Conservation (phyloP, 768 basidiomycete genomes). For the Boletus fagicola region DNA sequence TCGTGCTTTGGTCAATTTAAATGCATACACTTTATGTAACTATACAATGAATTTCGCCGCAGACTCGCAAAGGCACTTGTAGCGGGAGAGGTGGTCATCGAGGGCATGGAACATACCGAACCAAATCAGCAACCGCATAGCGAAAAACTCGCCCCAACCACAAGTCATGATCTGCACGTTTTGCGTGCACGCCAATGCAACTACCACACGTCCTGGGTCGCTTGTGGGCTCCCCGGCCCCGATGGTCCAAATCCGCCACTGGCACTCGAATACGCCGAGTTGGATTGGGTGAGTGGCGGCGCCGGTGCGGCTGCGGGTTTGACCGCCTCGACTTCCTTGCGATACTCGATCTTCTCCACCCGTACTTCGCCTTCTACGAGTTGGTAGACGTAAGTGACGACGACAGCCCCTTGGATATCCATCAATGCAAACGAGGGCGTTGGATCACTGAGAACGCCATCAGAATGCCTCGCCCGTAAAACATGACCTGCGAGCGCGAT, state of each 20-base stretch:
- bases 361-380: constrained; percentile 90
- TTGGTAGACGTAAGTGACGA: constrained; percentile 97
- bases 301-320: constrained; percentile 26
- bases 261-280: constrained; percentile 32
- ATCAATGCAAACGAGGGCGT: constrained; percentile 95
- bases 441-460: constrained; percentile 55
- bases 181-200: neutral
- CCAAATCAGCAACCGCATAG: neutral
- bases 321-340: constrained; percentile 53
- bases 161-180: neutral
- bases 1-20: neutral
- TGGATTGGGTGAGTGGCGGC: constrained; percentile 30
- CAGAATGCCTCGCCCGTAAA: neutral
- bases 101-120: neutral
- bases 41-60: neutral
- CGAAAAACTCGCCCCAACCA: neutral
- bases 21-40: neutral
- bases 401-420: constrained; percentile 96
- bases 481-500: neutral
- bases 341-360: constrained; percentile 88
- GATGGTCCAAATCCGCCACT: constrained; percentile 18
- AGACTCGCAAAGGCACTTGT: neutral
- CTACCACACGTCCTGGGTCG: constrained; percentile 31
- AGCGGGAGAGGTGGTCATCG: neutral
- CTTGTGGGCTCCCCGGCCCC: constrained; percentile 27